These are phyloP conservation scores for Suillus clintonianus DNA, from an alignment of 768 basidiomycete species.

Conservation along the genomic window DNA sequence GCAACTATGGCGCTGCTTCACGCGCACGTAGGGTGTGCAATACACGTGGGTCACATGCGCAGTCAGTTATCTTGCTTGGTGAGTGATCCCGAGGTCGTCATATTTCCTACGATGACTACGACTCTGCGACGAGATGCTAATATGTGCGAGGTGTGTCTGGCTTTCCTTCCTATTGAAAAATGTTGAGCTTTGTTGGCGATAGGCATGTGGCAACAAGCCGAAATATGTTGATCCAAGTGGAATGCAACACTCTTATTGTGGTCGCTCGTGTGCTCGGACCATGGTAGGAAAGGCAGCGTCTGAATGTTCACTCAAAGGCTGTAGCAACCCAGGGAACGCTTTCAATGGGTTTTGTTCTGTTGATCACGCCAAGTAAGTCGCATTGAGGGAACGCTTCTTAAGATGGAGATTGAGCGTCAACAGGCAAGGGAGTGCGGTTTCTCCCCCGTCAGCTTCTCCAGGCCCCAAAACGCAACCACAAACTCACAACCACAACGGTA, in stretches of 20 bases:
- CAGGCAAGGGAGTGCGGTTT: not conserved
- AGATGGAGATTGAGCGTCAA: not conserved
- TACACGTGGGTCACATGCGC: not conserved
- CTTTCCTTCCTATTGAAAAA: not conserved
- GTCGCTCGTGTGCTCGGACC: constrained; percentile 59
- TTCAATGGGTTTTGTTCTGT: constrained; percentile 61
- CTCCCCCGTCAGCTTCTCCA: not conserved
- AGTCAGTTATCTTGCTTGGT: not conserved
- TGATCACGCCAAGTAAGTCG: constrained; percentile 54
- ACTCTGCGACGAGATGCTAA: constrained; percentile 1
- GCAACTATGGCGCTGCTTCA: not conserved
- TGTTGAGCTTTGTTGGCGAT: not conserved
- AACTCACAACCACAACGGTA: not conserved
- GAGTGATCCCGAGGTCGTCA: not conserved
- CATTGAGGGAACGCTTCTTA: not conserved
- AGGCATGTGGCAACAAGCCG: constrained; percentile 62
- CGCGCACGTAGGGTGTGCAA: not conserved
- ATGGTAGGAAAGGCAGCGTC: constrained; percentile 38
- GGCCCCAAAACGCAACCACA: not conserved
- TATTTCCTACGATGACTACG: constrained; percentile 1
- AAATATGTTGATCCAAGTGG: constrained; percentile 65
- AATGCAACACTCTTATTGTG: constrained; percentile 57
- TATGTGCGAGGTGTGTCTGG: constrained; percentile 27
- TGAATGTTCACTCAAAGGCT: constrained; percentile 52
- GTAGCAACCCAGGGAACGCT: constrained; percentile 50